Evolutionary conservation across 2,329 filamentous ascomycete species (phyloP), one percentile per base, ranked within the genome.

Genomic region (Cercospora nicotianae): DNA sequence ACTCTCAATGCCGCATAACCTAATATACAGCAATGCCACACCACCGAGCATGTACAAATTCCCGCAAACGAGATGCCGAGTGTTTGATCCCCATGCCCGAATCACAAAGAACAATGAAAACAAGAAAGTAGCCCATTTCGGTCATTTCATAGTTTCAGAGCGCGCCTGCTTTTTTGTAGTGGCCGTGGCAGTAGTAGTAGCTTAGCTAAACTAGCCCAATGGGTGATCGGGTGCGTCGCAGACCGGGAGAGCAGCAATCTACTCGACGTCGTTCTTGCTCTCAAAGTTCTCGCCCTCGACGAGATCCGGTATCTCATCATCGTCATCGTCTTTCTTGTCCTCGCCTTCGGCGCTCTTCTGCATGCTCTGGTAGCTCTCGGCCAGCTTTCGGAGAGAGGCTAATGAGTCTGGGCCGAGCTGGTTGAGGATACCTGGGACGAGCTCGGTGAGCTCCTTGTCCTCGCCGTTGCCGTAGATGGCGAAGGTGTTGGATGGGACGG

Each of bases 381-480:
- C 95, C 72, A 99, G 89, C 87, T 98, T 98, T 83, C 95, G 92
- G 79, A 99, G 92, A 72, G 93, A 97, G 70, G 95, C 95, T 69
- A 99, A 91, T 72, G 93, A 97, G 87, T 99, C 95, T 79, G 95
- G 95, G 79, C 95, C 95, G 72, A 99, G 93, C 87, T 99, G 95
- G 91, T 98, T 99, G 73, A 99, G 92, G 85, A 99, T 99, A 74
- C 95, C 95, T 78, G 95, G 95, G 74, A 99, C 95, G 78, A 99
- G 93, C 87, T 99, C 95, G 72, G 95, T 99, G 75, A 99, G 92
- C 87, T 99, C 95, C 89, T 99, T 99, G 86, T 99, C 95, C 86
- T 99, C 95, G 74, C 94, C 95, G 82, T 93, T 90, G 77, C 95
- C 95, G 87, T 98, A 99, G 87, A 99, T 96, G 84, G 95, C 95